phyloP scores from a whole-genome alignment of 2,329 filamentous ascomycete species.

The Cordyceps militaris region DNA sequence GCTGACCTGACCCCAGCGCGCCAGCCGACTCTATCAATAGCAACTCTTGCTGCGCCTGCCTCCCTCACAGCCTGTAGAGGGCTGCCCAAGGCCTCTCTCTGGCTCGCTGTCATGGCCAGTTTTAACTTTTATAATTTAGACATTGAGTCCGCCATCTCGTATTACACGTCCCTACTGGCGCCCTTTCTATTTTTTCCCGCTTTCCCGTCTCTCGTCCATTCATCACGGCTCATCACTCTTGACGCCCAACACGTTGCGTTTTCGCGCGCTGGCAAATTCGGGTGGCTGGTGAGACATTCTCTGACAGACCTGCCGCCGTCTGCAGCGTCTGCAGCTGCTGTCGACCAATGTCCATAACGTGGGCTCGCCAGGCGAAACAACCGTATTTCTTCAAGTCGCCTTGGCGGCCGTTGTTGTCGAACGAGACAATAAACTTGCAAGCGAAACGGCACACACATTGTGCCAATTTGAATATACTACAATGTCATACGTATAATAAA shows the following conservation, averaged over 20 bases:
- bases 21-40: not conserved
- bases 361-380: not conserved
- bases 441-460: too few relatives aligned
- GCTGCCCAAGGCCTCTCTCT: too few relatives aligned
- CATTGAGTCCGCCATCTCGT: not conserved
- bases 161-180: not conserved
- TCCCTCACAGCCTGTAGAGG: too few relatives aligned
- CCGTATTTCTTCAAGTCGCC: not conserved
- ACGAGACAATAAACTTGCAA: not conserved
- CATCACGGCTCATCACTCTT: not conserved
- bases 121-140: too few relatives aligned
- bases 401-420: not conserved
- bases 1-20: not conserved
- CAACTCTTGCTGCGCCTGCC: not conserved
- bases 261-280: not conserved
- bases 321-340: not conserved
- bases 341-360: not conserved
- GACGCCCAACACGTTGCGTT: not conserved
- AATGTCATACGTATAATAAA: too few relatives aligned
- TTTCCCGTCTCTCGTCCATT: not conserved
- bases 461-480: too few relatives aligned
- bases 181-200: not conserved
- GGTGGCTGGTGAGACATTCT: slow-evolving; percentile 7
- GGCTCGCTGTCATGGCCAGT: too few relatives aligned
- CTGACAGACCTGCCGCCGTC: not conserved